Base-by-base conservation (phyloP, 768 basidiomycete species). In the Tylopilus felleus region DNA sequence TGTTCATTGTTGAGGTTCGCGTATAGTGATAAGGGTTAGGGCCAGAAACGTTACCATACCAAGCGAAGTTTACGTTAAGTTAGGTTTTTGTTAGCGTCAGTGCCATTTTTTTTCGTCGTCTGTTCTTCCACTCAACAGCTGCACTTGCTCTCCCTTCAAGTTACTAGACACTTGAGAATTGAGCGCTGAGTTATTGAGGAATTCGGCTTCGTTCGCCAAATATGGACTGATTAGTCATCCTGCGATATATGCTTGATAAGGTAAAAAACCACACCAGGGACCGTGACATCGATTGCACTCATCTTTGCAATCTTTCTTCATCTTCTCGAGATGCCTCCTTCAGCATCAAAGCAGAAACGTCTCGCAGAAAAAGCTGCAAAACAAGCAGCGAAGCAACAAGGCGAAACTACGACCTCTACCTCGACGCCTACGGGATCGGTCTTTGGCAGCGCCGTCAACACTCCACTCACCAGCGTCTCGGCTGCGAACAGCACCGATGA, bases 351-450 rank as follows among this genome's bases (percentile, higher is more conserved):
- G 69, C 91, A 93, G 73, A 98, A 98, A 72, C 85, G 96, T 45
- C 82, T 97, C 53, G 94, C 92, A 57, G 95, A 96, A 73, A 97
- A 97, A 73, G 93, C 86, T 19, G 90, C 89, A 55, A 90, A 90
- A 70, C 82, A 86, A 70, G 79, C 83, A 51, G 79, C 86, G 10
- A 86, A 77, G 64, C 70, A 80, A 65, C 66, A 59, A 12, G 69
- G 77, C 21, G 77, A 74, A 23, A 71, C 72, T 10, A 65, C 73
- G 51, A 73, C 78, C 10, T 79, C 83, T 8, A 74, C 82, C 5
- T 79, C 84, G 16, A 79, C 80, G 13, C 86, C 90, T 5, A 73
- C 83, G 0, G 85, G 83, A 51, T 89, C 89, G 1, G 77, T 77
- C 25, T 78, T 77, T 66, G 87, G 80, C 52, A 86, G 83, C 62